phyloP scores from a whole-genome alignment of 371 early-diverging fungal species.

The Mucor racemosus region DNA sequence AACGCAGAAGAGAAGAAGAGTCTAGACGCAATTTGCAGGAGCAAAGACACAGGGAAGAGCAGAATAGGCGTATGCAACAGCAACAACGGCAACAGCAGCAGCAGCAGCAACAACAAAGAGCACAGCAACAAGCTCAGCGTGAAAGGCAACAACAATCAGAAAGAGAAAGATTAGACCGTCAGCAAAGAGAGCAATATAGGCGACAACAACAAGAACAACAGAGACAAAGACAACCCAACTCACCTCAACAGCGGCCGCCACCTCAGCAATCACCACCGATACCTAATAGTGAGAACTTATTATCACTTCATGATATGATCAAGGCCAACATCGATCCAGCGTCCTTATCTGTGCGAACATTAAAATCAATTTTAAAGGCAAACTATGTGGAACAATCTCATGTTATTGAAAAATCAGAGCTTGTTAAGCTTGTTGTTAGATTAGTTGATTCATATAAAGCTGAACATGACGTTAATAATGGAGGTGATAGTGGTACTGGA shows the following conservation, averaged over 20 bases:
- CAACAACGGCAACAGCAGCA: constrained; percentile 6
- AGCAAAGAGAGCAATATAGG: background rate
- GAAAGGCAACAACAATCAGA: background rate
- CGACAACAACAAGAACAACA: background rate
- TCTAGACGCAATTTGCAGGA: background rate
- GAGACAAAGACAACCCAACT: constrained; percentile 4
- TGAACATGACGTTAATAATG: constrained; percentile 13
- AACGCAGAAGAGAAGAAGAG: constrained; percentile 14
- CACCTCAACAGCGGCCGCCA: background rate
- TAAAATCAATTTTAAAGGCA: constrained; percentile 53
- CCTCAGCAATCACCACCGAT: background rate
- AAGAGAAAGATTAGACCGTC: background rate
- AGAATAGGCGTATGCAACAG: constrained; percentile 13
- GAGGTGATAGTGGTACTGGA: background rate
- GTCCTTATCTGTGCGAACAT: constrained; percentile 53
- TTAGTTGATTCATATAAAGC: constrained; percentile 48
- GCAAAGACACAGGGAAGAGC: constrained; percentile 18
- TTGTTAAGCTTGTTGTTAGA: constrained; percentile 49
- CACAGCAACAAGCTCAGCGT: background rate
- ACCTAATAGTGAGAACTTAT: constrained; percentile 11
- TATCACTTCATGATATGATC: constrained; percentile 40
- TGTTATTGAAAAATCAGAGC: constrained; percentile 59
- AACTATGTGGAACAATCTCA: constrained; percentile 56
- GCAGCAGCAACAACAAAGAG: background rate
- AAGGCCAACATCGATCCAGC: constrained; percentile 46